Base-by-base conservation (phyloP, 176 grass and related monocot genomes). In the Phyllostachys edulis region DNA sequence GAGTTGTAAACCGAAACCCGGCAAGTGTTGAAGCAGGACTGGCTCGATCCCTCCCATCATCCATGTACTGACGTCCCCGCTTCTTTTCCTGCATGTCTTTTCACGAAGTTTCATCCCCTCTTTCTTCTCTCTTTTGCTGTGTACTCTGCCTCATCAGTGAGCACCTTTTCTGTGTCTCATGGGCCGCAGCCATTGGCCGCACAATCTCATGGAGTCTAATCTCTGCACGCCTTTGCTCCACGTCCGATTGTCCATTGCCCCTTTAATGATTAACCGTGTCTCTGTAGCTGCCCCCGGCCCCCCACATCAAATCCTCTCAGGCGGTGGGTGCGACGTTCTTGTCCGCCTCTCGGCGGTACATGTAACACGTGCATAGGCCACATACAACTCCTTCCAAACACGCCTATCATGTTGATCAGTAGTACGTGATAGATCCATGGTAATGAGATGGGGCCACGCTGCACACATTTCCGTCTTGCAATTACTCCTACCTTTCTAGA, bases 71-170 rank as follows among this genome's bases (percentile, higher is more conserved):
- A 4, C 46, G 47, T 69, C 71, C 57, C 44, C 20, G 29, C 37
- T 6, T 5, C 12, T 11, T 32, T 12, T 27, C 49, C 1, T 21
- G 20, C 67, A 6, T 59, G 54, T 85, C 81, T 76, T 81, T 76
- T 81, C 52, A 9, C 52, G 77, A 81, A 89, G 82, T 89, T 81
- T 54, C 87, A 45, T 51, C 23, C 5, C 41, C 24, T 32, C 62
- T 80, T 41, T 60, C 23, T 26, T 40, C 16, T 10, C 55, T 37
- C 20, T 52, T 51, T 32, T 57, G 49, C 63, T 10, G 40, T 69
- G 70, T 77, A 7, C 59, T 71, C 56, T 60, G 59, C 55, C 57
- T 26, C 9, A 12, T 1, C 4, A 57, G 2, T 6, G 60, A 63
- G 59, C 3, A 12, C n/a, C 23, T 62, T 64, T 83, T 42, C 6